phyloP scores from a whole-genome alignment of 2,329 filamentous ascomycete species.

The Hirsutella minnesotensis region DNA sequence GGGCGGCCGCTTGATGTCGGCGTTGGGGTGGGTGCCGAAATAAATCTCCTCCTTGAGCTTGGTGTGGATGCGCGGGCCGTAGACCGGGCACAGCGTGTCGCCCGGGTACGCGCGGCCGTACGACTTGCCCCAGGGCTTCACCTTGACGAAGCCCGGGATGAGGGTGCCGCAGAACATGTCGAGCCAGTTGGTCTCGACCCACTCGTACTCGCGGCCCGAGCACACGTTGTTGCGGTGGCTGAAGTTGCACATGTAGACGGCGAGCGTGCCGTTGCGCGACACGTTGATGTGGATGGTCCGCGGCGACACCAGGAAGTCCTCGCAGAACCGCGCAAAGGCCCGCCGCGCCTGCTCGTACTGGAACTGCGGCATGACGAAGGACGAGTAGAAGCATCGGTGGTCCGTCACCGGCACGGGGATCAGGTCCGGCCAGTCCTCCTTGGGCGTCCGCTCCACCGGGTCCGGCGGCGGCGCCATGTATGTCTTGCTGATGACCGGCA shows the following conservation, averaged over 20 bases:
- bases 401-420: neutral
- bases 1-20: too few relatives aligned
- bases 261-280: neutral
- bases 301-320: neutral
- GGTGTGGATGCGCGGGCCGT: too few relatives aligned
- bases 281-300: neutral
- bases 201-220: conserved; percentile 1
- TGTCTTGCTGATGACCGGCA: neutral
- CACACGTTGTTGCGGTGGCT: neutral
- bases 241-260: conserved; percentile 3
- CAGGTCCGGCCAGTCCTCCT: neutral
- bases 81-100: neutral
- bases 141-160: neutral
- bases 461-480: neutral
- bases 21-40: too few relatives aligned
- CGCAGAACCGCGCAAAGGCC: conserved; percentile 1
- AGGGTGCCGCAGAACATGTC: neutral
- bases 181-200: neutral
- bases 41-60: too few relatives aligned
- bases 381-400: neutral
- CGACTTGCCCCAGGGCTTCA: neutral
- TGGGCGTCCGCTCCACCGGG: neutral
- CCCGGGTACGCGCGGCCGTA: conserved; percentile 2
- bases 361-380: neutral
- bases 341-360: neutral